Evolutionary conservation across 768 basidiomycete species (phyloP).

Genomic region (Asterophora lycoperdoides): DNA sequence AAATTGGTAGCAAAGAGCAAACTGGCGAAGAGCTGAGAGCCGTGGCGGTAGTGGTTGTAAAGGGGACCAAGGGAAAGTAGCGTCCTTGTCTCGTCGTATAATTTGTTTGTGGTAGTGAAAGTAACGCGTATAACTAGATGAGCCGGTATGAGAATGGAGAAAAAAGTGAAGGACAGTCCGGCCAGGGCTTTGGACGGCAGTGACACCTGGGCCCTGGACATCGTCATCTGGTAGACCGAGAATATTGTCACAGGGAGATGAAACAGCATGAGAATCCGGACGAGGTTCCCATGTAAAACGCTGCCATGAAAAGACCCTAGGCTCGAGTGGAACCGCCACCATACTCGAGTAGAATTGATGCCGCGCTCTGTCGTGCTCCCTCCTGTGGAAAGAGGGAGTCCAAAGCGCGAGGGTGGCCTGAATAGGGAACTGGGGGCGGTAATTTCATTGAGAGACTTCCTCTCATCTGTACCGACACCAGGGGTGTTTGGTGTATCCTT

Average conservation of each 20-base stretch:
- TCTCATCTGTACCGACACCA: constrained; percentile 39
- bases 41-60: constrained; percentile 92
- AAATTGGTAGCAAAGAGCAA: constrained; percentile 81
- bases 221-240: constrained; percentile 81
- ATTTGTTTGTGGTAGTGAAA: constrained; percentile 77
- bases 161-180: constrained; percentile 70
- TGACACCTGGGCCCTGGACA: constrained; percentile 47
- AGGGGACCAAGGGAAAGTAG: constrained; percentile 86
- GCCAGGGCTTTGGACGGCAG: constrained; percentile 71
- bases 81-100: constrained; percentile 94
- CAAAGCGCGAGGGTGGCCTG: constrained; percentile 24
- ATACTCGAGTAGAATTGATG: constrained; percentile 36
- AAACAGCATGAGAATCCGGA: constrained; percentile 87
- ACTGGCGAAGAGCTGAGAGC: constrained; percentile 83
- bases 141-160: constrained; percentile 75
- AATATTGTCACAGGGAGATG: constrained; percentile 94
- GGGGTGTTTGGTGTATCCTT: constrained; percentile 48
- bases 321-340: constrained; percentile 55
- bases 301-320: constrained; percentile 78
- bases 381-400: constrained; percentile 19
- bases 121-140: constrained; percentile 75
- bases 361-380: constrained; percentile 29
- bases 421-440: constrained; percentile 20
- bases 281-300: constrained; percentile 84
- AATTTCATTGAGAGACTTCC: constrained; percentile 41